These are phyloP conservation scores for Ceratobasidium papillatum DNA, from an alignment of 1,284 basidiomycete species.

Conservation along the genomic window DNA sequence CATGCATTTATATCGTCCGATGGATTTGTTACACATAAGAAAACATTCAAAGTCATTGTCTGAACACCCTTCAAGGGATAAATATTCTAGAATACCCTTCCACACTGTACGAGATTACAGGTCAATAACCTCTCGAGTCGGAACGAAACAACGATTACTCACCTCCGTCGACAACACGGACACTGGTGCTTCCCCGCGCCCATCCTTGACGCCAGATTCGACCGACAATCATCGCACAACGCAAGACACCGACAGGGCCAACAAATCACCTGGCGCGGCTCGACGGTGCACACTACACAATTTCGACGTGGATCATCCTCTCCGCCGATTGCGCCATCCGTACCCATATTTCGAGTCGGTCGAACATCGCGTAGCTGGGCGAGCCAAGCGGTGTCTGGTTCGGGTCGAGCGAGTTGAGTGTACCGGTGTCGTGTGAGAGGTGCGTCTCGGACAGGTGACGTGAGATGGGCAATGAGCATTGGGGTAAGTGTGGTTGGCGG, in stretches of 20 bases:
- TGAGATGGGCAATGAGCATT: constrained; percentile 62
- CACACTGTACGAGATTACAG: constrained; percentile 57
- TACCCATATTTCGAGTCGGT: constrained; percentile 42
- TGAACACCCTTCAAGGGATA: constrained; percentile 57
- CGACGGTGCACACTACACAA: constrained; percentile 78
- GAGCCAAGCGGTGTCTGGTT: constrained; percentile 11
- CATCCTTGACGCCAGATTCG: constrained; percentile 69
- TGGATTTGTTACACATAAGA: neutral
- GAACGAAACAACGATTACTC: constrained; percentile 49
- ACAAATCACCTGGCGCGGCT: constrained; percentile 73
- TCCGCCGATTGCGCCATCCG: constrained; percentile 4
- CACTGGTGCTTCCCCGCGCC: constrained; percentile 73
- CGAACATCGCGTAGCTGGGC: neutral
- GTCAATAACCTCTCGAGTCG: neutral
- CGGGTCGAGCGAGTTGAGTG: constrained; percentile 48
- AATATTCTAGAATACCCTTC: constrained; percentile 78
- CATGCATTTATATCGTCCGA: constrained; percentile 13
- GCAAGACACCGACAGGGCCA: constrained; percentile 83
- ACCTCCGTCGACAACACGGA: constrained; percentile 76
- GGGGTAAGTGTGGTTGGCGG: constrained; percentile 49
- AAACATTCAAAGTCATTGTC: neutral
- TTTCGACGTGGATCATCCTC: constrained; percentile 56
- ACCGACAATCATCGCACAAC: constrained; percentile 75
- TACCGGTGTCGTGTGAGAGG: constrained; percentile 62
- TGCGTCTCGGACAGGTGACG: constrained; percentile 52